These are phyloP conservation scores for Capsicum chinense DNA, from an alignment of 257 asterid species.

Conservation along the genomic window DNA sequence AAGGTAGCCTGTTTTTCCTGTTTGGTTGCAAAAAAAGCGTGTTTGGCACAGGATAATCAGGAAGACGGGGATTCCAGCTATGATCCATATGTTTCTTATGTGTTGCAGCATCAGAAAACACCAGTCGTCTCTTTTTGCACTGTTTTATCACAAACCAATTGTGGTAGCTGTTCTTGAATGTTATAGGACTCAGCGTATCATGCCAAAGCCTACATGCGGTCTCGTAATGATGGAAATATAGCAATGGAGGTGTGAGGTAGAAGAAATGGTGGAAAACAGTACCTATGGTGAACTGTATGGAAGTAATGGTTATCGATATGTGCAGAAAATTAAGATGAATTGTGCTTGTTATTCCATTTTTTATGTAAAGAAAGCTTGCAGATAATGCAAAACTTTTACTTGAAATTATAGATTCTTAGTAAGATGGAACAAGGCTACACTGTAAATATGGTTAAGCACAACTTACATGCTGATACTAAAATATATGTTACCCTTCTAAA, in stretches of 20 bases:
- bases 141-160: no score
- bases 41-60: not conserved
- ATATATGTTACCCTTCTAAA: no score
- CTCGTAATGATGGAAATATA: not conserved
- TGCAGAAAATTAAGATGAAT: not conserved
- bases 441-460: not conserved
- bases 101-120: not conserved
- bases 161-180: not conserved
- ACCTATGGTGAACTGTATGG: not conserved
- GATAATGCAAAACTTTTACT: not conserved
- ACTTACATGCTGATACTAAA: not conserved
- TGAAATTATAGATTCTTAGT: not conserved
- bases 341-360: not conserved
- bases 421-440: not conserved
- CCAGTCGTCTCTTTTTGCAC: no score
- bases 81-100: not conserved
- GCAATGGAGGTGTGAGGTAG: not conserved
- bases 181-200: not conserved
- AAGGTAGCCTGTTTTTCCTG: not conserved
- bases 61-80: not conserved
- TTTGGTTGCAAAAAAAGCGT: not conserved
- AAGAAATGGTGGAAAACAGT: not conserved
- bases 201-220: not conserved
- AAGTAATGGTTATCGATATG: not conserved
- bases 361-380: not conserved